Evolutionary conservation across 768 basidiomycete species (phyloP).

Genomic region (Polyporus arcularius): DNA sequence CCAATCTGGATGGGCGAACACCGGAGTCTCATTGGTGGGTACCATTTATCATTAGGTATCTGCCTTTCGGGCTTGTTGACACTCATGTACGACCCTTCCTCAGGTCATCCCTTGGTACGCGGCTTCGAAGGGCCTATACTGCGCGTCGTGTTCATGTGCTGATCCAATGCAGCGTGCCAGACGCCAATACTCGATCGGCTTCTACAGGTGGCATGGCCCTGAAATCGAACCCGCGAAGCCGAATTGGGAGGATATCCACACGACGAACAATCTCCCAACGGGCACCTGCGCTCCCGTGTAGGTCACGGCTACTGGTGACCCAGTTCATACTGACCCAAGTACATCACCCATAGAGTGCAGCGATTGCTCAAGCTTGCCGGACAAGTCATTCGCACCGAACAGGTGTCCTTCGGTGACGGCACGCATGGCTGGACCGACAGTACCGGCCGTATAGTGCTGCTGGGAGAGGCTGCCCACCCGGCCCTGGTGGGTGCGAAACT

Average conservation of each 20-base stretch:
- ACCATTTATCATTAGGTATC: too few relatives aligned
- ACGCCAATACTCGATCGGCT: constrained; percentile 37
- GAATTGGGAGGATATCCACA: constrained; percentile 35
- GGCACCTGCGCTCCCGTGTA: constrained; percentile 41
- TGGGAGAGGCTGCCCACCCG: constrained; percentile 65
- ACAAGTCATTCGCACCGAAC: constrained; percentile 39
- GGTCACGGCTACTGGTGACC: background rate
- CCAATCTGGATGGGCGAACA: constrained; percentile 30
- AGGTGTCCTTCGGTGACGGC: constrained; percentile 32
- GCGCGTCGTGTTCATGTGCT: too few relatives aligned
- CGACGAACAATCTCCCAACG: constrained; percentile 37
- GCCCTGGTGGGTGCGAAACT: constrained; percentile 42
- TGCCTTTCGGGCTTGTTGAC: too few relatives aligned
- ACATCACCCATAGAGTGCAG: constrained; percentile 30
- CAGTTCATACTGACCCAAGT: constrained; percentile 15
- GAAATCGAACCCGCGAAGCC: constrained; percentile 32
- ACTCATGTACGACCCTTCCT: too few relatives aligned
- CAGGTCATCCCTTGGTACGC: too few relatives aligned
- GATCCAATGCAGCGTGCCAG: constrained; percentile 36
- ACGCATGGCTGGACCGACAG: constrained; percentile 54
- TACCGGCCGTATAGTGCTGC: constrained; percentile 47
- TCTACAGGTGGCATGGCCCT: constrained; percentile 39
- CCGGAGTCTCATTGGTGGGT: too few relatives aligned
- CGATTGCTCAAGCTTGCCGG: constrained; percentile 36
- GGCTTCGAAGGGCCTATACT: too few relatives aligned